These are phyloP conservation scores for Kandelia obovata DNA, from an alignment of 345 rosid genomes.

Conservation along the genomic window DNA sequence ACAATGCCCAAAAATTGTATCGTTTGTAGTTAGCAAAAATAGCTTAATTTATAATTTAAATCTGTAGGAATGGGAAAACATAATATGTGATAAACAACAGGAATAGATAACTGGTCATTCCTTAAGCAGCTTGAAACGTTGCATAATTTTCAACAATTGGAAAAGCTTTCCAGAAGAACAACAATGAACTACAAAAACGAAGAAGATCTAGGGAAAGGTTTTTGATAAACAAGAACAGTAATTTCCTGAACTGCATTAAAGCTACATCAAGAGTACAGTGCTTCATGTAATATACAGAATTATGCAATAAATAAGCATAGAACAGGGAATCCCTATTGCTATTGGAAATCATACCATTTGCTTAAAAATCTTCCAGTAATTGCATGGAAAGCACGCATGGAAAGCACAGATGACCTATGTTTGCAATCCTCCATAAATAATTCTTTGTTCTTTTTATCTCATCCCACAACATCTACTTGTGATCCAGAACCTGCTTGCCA, in stretches of 20 bases:
- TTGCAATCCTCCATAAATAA: constrained; percentile 5
- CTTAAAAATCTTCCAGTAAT: constrained; percentile 16
- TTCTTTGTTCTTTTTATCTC: neutral
- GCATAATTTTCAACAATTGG: neutral
- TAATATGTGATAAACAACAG: no score
- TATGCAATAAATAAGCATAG: constrained; percentile 23
- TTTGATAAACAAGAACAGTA: constrained; percentile 13
- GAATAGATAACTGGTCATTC: neutral
- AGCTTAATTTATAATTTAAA: no score
- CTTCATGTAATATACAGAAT: constrained; percentile 27
- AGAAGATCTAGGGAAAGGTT: constrained; percentile 14
- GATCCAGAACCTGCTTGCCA: constrained; percentile 25
- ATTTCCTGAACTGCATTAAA: constrained; percentile 14
- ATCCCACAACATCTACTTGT: constrained; percentile 14
- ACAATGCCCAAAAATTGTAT: no score
- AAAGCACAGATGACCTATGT: constrained; percentile 19
- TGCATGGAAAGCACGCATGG: constrained; percentile 24
- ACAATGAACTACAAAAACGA: neutral
- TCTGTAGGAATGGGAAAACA: no score
- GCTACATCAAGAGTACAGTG: constrained; percentile 12
- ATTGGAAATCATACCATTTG: constrained; percentile 24
- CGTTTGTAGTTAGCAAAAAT: no score
- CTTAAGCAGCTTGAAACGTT: neutral
- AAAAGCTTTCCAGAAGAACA: neutral
- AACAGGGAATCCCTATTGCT: constrained; percentile 21